phyloP scores from a whole-genome alignment of 1,139 yeast species.

The Geotrichum restrictum region DNA sequence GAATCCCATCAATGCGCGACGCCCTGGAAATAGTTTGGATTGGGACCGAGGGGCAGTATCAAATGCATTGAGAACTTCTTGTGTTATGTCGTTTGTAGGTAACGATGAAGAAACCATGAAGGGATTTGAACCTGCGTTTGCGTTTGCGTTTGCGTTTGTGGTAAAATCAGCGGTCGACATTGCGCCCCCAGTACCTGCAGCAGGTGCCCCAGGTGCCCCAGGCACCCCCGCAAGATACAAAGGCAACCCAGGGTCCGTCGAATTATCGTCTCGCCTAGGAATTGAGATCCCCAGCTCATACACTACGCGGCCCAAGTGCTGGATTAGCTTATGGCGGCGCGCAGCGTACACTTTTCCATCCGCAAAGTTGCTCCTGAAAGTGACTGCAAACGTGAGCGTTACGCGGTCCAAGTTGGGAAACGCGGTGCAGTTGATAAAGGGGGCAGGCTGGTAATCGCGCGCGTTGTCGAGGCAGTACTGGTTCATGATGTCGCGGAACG shows the following conservation, averaged over 20 bases:
- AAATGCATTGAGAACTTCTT: background rate
- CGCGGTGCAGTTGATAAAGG: conserved; percentile 37
- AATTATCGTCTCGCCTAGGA: conserved; percentile 35
- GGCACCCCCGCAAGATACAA: conserved; percentile 5
- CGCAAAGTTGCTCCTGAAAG: conserved; percentile 37
- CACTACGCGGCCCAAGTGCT: conserved; percentile 36
- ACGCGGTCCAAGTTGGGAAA: conserved; percentile 39
- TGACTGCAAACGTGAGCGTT: conserved; percentile 33
- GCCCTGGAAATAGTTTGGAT: conserved; percentile 1
- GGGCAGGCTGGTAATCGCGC: conserved; percentile 39
- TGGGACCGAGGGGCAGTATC: background rate
- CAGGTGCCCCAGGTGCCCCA: background rate
- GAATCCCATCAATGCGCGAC: conserved; percentile 17
- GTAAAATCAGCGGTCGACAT: background rate
- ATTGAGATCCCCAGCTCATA: conserved; percentile 34
- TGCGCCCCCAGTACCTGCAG: background rate
- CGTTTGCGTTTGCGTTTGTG: background rate
- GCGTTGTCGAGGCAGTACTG: conserved; percentile 37
- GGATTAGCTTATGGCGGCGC: conserved; percentile 35
- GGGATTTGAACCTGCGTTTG: background rate
- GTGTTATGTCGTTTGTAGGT: too few species aligned
- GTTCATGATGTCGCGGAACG: conserved; percentile 32
- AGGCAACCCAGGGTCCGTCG: conserved; percentile 39
- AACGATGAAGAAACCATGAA: too few species aligned
- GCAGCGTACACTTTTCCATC: conserved; percentile 35